Evolutionary conservation across 441 rosid genomes (phyloP), one percentile per base, ranked within the genome.

Genomic region (Populus hybrid): DNA sequence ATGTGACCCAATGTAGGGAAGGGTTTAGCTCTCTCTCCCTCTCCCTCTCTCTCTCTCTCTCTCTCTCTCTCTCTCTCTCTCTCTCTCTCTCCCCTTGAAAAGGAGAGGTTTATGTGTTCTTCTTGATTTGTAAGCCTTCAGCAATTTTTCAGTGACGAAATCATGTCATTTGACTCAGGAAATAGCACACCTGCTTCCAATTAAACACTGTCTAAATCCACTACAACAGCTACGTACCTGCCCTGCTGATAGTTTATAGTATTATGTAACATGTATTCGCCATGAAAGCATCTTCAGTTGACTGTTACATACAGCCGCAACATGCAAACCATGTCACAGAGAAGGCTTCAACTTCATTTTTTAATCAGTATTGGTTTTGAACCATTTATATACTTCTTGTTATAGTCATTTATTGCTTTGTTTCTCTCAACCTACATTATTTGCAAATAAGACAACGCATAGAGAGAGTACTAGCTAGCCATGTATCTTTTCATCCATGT

Each of bases 1-100:
- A 72, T 53, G 72, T 83, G 85, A 81, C 86, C 84, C 83, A 78
- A 29, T 74, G 79, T 82, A 71, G 84, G 84, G 72, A 80, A 80
- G 86, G 77, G 65, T 69, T 75, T 70, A 68, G 73, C 66, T 81
- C 24, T 77, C 33, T 74, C 53, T 42, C 20, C 36, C 36, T 70
- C 2, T n/a, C 64, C 64, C 20, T 26, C 31, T 1, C 40, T 26
- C 36, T 67, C 2, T n/a, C 64, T 53, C 20, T 26, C 31, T 4
- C 40, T 26, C 23, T 16, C 35, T 33, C 31, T 1, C 40, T 26
- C 36, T 67, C 2, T n/a, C 64, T 53, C 20, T 26, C 31, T 4
- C 40, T 26, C 23, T 16, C 35, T 33, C 33, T 31, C 33, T 0
- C 33, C 45, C 3, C 61, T 61, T 61, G 9, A 12, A 24, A 59